Evolutionary conservation across 2,329 filamentous ascomycete species (phyloP), one percentile per base, ranked within the genome.

Genomic region (Botryotinia narcissicola): DNA sequence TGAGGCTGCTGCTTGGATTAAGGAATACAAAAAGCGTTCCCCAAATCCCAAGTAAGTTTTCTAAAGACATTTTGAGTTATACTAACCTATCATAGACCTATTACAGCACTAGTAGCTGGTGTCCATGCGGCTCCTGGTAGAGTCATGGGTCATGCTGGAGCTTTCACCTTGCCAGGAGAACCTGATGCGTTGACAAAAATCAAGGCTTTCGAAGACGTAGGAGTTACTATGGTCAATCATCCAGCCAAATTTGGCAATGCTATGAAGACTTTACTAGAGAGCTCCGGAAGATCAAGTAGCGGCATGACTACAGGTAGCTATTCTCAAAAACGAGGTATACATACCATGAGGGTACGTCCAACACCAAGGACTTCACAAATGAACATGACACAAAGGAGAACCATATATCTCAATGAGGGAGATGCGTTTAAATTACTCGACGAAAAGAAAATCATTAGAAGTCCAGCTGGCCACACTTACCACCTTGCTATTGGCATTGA

Each of bases 141-240:
- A 35, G 87, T 93, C 61, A 94, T 95, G 92, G 93, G 93, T 16
- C 93, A 95, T 80, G 91, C 92, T 16, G 93, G 93, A 61, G 93
- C 93, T 22, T 93, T 92, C 84, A 85, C 86, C 71, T 86, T 89
- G 1, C 86, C 89, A 10, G 91, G 90, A 32, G 92, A 95, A 79
- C 87, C 89, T 5, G 86, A 86, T 74, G 88, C 90, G 0, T 82
- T 85, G 57, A 85, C 86, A n/a, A 95, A 95, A 82, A 88, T 91
- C 74, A 86, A 85, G 60, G 87, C 89, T 2, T 84, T 95, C n/a
- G 83, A 90, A 79, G 84, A 86, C 72, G 92, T 87, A 20, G 92
- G 92, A 3, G 91, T 88, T 0, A 88, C 87, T 0, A 89, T 95
- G 82, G 90, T 94, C 4, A 89, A 92, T 74, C 92, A 95, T 79